These are phyloP conservation scores for Gentiana macrophylla DNA, from an alignment of 257 asterid genomes.

Conservation along the genomic window DNA sequence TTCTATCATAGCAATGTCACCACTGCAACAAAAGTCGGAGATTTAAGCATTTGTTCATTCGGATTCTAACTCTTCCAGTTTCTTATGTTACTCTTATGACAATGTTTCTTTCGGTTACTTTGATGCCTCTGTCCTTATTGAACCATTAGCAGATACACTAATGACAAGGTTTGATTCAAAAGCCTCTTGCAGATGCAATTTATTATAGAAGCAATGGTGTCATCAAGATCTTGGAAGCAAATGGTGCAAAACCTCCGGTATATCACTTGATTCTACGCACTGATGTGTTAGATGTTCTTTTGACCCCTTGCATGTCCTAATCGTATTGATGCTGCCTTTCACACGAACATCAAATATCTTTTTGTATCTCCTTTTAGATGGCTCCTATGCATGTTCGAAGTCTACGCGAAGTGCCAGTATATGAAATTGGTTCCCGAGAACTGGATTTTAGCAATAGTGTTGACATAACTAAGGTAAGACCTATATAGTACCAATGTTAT, in stretches of 20 bases:
- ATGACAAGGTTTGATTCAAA: constrained; percentile 34
- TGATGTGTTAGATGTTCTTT: not conserved
- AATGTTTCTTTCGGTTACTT: not conserved
- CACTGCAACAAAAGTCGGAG: too few species aligned
- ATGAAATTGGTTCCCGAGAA: constrained; percentile 68
- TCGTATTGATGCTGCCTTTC: constrained; percentile 3
- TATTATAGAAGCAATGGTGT: constrained; percentile 59
- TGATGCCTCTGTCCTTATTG: not conserved
- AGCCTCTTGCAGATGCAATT: constrained; percentile 97
- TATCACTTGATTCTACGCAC: constrained; percentile 7
- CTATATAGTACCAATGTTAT: not conserved
- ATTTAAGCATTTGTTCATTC: too few species aligned
- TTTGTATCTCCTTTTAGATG: constrained; percentile 33
- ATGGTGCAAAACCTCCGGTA: constrained; percentile 69
- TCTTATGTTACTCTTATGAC: too few species aligned
- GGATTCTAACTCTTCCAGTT: too few species aligned
- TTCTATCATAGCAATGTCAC: too few species aligned
- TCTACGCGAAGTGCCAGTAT: constrained; percentile 77
- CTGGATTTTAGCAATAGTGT: constrained; percentile 77
- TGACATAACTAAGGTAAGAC: constrained; percentile 61
- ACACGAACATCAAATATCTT: constrained; percentile 8
- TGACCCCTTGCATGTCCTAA: not conserved
- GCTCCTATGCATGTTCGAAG: constrained; percentile 84
- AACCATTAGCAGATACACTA: constrained; percentile 2
- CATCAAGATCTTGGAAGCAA: constrained; percentile 65